Base-by-base conservation (phyloP, 106 monocot genomes). In the Alisma plantagoaquatica region DNA sequence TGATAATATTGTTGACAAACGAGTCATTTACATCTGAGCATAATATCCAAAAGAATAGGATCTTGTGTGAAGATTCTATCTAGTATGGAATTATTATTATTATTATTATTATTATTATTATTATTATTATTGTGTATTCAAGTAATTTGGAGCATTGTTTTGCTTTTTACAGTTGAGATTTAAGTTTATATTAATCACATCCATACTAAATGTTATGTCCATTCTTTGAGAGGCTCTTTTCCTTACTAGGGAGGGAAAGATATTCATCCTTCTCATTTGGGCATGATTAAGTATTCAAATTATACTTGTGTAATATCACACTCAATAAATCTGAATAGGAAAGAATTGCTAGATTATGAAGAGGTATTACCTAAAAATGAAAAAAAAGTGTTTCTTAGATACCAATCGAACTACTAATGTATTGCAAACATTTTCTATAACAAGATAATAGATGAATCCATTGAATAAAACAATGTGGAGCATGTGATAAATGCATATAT, bases 111-210 rank as follows among this genome's bases (percentile, higher is more conserved):
- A n/a, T n/a, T n/a, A n/a, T n/a, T n/a, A n/a, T n/a, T n/a, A n/a
- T n/a, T n/a, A n/a, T n/a, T n/a, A 56, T 45, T 98, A n/a, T 85
- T 76, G 85, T 84, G 96, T 42, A 53, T 89, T 62, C 96, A 85
- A 84, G 94, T 88, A 56, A 66, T 59, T 64, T 25, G 41, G 1
- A 53, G n/a, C n/a, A 23, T 28, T 30, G 2, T 33, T 20, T 28
- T n/a, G 21, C 11, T 3, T 47, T 32, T 10, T 31, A 29, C 20
- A 8, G 29, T 29, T 2, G n/a, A 16, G 6, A 29, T 17, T 27
- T 10, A 9, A 6, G 1, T 35, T 24, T 57, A n/a, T 25, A 15
- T 27, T 27, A 42, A 17, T 14, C 11, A 17, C 22, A 15, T 15
- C 29, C 46, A 21, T 0, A 3, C 19, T 41, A n/a, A 12, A 6